Conservation (phyloP, 2,329 filamentous ascomycete species). For the Fusarium fracticaudum region DNA sequence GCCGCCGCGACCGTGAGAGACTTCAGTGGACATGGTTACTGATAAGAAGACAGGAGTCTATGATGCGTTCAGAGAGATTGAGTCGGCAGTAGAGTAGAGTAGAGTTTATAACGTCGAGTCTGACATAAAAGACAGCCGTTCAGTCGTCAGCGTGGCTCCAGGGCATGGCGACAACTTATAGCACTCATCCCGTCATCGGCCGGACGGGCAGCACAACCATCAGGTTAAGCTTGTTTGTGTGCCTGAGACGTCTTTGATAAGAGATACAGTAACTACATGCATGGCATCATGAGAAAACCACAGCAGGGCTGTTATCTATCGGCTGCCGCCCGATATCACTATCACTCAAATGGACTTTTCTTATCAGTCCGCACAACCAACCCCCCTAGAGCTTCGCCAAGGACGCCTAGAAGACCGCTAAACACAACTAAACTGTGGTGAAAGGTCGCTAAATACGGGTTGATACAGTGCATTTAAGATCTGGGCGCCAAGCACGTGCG, state of each 20-base stretch:
- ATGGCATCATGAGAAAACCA: slow-evolving; percentile 32
- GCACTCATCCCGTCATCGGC: slow-evolving; percentile 11
- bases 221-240: slow-evolving; percentile 36
- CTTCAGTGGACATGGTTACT: slow-evolving; percentile 54
- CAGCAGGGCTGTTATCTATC: slow-evolving; percentile 28
- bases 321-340: slow-evolving; percentile 26
- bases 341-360: slow-evolving; percentile 23
- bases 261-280: neutral
- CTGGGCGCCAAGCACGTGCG: slow-evolving; percentile 33
- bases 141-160: slow-evolving; percentile 18
- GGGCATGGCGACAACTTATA: slow-evolving; percentile 43
- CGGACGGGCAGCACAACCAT: slow-evolving; percentile 20
- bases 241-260: slow-evolving; percentile 29
- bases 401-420: slow-evolving; percentile 5
- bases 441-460: slow-evolving; percentile 27
- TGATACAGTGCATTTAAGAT: slow-evolving; percentile 28
- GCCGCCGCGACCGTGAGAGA: slow-evolving; percentile 70
- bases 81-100: neutral
- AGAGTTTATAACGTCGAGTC: neutral
- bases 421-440: slow-evolving; percentile 10
- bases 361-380: slow-evolving; percentile 27
- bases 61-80: neutral
- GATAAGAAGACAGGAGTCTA: slow-evolving; percentile 10
- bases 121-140: slow-evolving; percentile 18
- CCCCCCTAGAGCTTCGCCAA: slow-evolving; percentile 14